Percentiles rank a stretch among this genome's conserved stretches.
These are phyloP conservation scores for Quercus lobata DNA, from an alignment of 331 rosid genomes.

Conservation along the genomic window DNA sequence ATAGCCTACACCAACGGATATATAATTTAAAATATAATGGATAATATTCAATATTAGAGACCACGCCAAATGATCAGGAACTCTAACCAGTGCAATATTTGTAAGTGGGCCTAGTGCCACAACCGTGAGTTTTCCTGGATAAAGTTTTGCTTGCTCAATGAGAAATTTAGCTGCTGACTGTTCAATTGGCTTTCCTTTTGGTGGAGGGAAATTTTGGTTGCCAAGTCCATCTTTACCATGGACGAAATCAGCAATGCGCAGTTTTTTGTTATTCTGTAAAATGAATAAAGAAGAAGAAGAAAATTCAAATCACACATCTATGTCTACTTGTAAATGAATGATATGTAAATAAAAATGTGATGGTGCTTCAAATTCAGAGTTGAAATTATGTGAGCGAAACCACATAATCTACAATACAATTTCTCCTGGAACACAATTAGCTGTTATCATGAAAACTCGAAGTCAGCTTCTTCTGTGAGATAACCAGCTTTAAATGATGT, in stretches of 20 bases:
- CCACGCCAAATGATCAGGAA: slow-evolving; percentile 11
- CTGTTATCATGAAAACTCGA: not conserved
- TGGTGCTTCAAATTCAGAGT: not conserved
- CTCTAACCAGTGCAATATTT: slow-evolving; percentile 77
- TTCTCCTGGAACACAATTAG: not conserved
- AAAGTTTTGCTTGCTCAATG: slow-evolving; percentile 63
- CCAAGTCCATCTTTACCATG: slow-evolving; percentile 95
- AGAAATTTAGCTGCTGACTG: slow-evolving; percentile 70
- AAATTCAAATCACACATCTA: not conserved
- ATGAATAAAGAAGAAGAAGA: not conserved
- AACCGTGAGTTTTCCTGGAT: slow-evolving; percentile 79
- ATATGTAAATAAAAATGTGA: not conserved
- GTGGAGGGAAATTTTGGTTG: slow-evolving; percentile 89
- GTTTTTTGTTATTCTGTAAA: slow-evolving; percentile 66
- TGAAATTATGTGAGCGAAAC: not conserved
- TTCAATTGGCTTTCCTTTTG: slow-evolving; percentile 69
- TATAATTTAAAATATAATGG: slow-evolving; percentile 9
- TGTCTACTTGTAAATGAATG: not conserved
- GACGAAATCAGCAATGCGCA: slow-evolving; percentile 84
- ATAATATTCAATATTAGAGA: not conserved
- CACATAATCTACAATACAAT: not conserved
- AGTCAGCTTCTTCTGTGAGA: not conserved
- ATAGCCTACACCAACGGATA: slow-evolving; percentile 50
- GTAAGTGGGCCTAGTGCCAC: slow-evolving; percentile 95
- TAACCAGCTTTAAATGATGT: not conserved